Percentiles rank a stretch among this genome's conserved stretches.
These are phyloP conservation scores for Aspergillus sparsus DNA, from an alignment of 495 filamentous ascomycete species.

Conservation along the genomic window DNA sequence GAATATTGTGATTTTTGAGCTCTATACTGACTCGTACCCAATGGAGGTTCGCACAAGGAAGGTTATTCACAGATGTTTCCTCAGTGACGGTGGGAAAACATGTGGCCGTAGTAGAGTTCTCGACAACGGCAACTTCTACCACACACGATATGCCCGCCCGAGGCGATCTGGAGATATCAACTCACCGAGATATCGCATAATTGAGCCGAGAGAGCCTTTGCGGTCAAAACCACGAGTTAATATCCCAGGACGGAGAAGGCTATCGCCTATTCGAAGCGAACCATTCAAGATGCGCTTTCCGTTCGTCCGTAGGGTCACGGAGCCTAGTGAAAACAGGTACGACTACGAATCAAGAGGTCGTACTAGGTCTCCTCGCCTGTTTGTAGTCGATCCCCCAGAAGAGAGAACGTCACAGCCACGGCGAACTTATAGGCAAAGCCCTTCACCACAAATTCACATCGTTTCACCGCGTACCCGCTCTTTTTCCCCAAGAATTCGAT, in stretches of 20 bases:
- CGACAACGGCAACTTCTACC: conserved; percentile 19
- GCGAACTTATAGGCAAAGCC: not conserved
- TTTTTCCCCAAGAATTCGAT: conserved; percentile 15
- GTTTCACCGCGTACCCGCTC: not conserved
- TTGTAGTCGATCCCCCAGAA: conserved; percentile 20
- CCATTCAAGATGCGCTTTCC: conserved; percentile 21
- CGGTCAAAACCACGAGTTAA: conserved; percentile 4
- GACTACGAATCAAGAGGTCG: conserved; percentile 15
- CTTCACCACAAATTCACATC: not conserved
- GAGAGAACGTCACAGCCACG: not conserved
- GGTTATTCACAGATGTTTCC: conserved; percentile 19
- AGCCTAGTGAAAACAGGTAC: not conserved
- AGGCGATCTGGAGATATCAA: conserved; percentile 4
- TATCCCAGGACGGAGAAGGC: conserved; percentile 12
- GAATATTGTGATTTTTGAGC: conserved; percentile 20
- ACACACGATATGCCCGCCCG: conserved; percentile 14
- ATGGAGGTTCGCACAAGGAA: conserved; percentile 28
- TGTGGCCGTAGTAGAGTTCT: conserved; percentile 14
- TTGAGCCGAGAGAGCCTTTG: conserved; percentile 16
- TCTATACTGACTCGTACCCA: conserved; percentile 17
- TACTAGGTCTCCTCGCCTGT: conserved; percentile 17
- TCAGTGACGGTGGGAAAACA: conserved; percentile 14
- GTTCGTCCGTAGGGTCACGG: conserved; percentile 14
- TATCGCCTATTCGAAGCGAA: conserved; percentile 18
- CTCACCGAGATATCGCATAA: conserved; percentile 17